Base-by-base conservation (phyloP, 2,329 filamentous ascomycete genomes). In the Purpureocillium takamizusanense region DNA sequence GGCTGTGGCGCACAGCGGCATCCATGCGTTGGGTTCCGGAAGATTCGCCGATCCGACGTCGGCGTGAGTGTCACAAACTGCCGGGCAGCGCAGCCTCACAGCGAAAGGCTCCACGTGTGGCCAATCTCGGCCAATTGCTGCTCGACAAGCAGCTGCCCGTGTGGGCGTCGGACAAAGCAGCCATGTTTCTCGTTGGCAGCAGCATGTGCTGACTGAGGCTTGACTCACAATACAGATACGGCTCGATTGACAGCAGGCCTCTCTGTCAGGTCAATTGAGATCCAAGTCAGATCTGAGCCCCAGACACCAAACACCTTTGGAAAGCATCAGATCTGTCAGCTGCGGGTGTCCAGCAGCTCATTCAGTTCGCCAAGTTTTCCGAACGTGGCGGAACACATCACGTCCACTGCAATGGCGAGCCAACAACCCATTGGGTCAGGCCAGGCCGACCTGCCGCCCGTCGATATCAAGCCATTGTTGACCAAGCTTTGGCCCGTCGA, bases 401-500 rank as follows among this genome's bases (percentile, higher is more conserved):
- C 21, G 10, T 5, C 21, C 21, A 25, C n/a, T n/a, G 31, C 39
- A 33, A 65, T 65, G 61, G 49, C 58, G 15, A 50, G 56, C 39
- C 49, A 52, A 42, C 36, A 46, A 25, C 11, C 11, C 28, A 45
- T 49, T 38, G 45, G 44, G 41, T 42, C 44, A 14, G 47, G 50
- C 41, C 51, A 56, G 39, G 49, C 52, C 38, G 46, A 41, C 44
- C 54, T 61, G 29, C 52, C 56, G 32, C 51, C 52, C 25, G 51
- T 75, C 52, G 70, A 78, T 50, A 83, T 89, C 60, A 84, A 83
- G 47, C 78, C 80, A 30, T 68, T 90, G 25, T 74, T 90, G 42
- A 78, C 78, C 54, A 76, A 83, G 42, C 70, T 90, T 32, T 87
- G 83, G 81, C 81, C 74, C 23, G 54, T 69, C 31, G 48, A 55